Percentiles rank a stretch among this genome's conserved stretches.
phyloP scores from a whole-genome alignment of 192 early-diverging fungal genomes.

The Gigaspora rosea region DNA sequence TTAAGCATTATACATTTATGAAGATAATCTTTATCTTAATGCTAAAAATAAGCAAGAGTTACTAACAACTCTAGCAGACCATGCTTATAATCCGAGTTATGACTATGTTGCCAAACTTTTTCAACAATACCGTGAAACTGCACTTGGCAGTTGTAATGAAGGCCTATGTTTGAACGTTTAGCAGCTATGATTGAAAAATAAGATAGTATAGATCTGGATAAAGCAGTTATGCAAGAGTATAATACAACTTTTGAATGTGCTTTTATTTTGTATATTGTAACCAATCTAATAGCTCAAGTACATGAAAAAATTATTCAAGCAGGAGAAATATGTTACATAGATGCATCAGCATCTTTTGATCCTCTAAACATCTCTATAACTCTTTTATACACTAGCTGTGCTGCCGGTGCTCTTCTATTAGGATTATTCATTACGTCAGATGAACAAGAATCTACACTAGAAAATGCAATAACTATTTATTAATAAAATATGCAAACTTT shows the following conservation, averaged over 20 bases:
- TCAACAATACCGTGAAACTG: not conserved
- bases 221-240: too few relatives aligned
- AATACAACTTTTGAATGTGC: not conserved
- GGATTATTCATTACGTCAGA: too few relatives aligned
- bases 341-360: too few relatives aligned
- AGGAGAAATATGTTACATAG: too few relatives aligned
- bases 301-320: not conserved
- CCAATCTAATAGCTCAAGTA: not conserved
- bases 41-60: not conserved
- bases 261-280: not conserved
- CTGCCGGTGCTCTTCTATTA: too few relatives aligned
- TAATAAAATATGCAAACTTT: too few relatives aligned
- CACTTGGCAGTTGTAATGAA: not conserved
- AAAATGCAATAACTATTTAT: too few relatives aligned
- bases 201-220: too few relatives aligned
- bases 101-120: not conserved
- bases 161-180: not conserved
- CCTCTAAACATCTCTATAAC: too few relatives aligned
- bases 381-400: too few relatives aligned
- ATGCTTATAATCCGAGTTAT: not conserved
- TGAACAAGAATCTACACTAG: too few relatives aligned
- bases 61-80: not conserved
- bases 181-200: too few relatives aligned
- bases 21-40: not conserved
- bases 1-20: not conserved